Evolutionary conservation across 2,329 filamentous ascomycete genomes (phyloP).

Genomic region (Monilinia fructicola): DNA sequence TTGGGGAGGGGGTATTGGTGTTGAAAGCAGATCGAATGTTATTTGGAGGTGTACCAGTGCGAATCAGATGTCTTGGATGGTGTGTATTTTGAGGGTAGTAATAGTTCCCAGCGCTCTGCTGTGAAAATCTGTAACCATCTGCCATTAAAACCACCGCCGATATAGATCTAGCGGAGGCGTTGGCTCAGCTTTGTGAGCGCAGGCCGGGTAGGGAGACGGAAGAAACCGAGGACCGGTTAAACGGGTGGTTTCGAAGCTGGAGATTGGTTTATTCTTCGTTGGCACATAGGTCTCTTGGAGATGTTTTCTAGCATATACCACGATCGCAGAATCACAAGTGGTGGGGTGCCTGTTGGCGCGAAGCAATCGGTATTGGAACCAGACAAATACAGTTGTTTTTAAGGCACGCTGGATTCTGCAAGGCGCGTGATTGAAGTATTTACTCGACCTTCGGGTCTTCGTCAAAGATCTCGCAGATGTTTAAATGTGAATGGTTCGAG

Average conservation of each 20-base stretch:
- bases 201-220: conserved; percentile 26
- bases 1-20: conserved; percentile 54
- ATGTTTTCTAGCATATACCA: conserved; percentile 36
- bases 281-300: conserved; percentile 40
- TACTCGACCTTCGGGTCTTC: not conserved
- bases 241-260: conserved; percentile 37
- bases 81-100: conserved; percentile 52
- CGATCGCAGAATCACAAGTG: conserved; percentile 23
- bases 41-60: conserved; percentile 47
- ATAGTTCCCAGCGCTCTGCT: conserved; percentile 58
- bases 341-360: conserved; percentile 20
- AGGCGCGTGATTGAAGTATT: not conserved
- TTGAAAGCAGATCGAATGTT: conserved; percentile 43
- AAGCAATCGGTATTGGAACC: conserved; percentile 17
- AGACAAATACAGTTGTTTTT: conserved; percentile 4
- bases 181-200: conserved; percentile 34
- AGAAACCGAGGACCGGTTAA: conserved; percentile 27
- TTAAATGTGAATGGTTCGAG: not conserved
- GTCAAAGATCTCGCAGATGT: conserved; percentile 13
- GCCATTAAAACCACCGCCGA: conserved; percentile 56
- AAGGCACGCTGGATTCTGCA: not conserved
- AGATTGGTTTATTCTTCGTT: conserved; percentile 40
- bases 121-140: conserved; percentile 65
- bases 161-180: conserved; percentile 30
- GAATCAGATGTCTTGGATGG: conserved; percentile 48